Evolutionary conservation across 768 basidiomycete species (phyloP).

Genomic region (Tulasnella sp.): DNA sequence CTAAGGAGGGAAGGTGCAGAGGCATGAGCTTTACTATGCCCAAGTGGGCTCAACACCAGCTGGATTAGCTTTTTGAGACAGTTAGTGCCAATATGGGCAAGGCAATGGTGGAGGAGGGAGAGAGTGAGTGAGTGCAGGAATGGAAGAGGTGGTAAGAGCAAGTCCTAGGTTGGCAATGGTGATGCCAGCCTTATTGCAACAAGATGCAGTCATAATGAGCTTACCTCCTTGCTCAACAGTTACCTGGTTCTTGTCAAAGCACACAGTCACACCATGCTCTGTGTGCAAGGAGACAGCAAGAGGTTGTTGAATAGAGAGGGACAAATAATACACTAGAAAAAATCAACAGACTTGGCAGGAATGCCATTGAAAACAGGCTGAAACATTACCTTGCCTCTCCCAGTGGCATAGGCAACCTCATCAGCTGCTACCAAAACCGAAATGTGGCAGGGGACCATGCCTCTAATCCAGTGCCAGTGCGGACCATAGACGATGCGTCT

Average conservation of each 20-base stretch:
- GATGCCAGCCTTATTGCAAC: not conserved
- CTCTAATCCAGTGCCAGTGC: not conserved
- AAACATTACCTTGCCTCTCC: not conserved
- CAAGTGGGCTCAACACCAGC: no score
- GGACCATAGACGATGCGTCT: slow-evolving; percentile 1
- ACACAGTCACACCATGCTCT: not conserved
- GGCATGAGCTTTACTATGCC: no score
- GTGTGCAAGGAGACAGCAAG: not conserved
- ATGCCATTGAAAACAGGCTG: not conserved
- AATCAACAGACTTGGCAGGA: not conserved
- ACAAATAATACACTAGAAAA: not conserved
- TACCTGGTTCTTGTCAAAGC: not conserved
- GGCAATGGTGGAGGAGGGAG: no score
- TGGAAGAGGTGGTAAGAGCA: not conserved
- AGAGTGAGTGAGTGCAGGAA: no score
- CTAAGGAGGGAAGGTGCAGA: not conserved
- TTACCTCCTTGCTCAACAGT: not conserved
- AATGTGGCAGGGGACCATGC: not conserved
- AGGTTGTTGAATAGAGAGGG: not conserved
- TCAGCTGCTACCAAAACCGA: not conserved
- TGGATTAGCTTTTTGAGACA: no score
- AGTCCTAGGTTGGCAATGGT: not conserved
- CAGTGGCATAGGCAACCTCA: not conserved
- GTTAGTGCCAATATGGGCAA: not conserved
- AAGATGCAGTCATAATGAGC: not conserved